phyloP scores from a whole-genome alignment of 2,329 filamentous ascomycete genomes.

The Fusarium coicis region DNA sequence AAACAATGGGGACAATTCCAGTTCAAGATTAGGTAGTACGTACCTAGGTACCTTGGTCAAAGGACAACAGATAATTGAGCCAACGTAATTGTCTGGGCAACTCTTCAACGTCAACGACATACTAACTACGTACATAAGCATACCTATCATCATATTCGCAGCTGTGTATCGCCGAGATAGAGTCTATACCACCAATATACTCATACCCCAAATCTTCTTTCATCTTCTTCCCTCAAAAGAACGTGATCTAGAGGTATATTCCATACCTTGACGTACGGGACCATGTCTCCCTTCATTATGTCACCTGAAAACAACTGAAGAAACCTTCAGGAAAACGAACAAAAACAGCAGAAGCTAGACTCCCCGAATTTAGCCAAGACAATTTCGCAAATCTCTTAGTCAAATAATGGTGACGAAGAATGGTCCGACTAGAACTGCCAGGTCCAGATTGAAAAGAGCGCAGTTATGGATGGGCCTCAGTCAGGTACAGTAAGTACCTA shows the following conservation, averaged over 20 bases:
- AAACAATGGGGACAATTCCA: neutral
- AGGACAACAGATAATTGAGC: neutral
- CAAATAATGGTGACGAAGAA: slow-evolving; percentile 13
- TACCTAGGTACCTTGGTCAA: no score
- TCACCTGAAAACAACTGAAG: no score
- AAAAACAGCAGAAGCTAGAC: slow-evolving; percentile 24
- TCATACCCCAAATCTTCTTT: neutral
- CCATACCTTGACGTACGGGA: neutral
- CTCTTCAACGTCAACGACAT: neutral
- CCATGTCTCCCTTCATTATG: neutral
- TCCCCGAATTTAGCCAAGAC: slow-evolving; percentile 28
- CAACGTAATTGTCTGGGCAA: neutral
- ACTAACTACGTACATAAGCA: neutral
- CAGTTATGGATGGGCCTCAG: slow-evolving; percentile 12
- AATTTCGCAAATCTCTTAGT: slow-evolving; percentile 6
- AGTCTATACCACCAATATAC: neutral
- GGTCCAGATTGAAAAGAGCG: slow-evolving; percentile 9
- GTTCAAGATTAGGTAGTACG: neutral
- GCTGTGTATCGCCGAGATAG: neutral
- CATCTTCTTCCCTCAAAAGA: neutral
- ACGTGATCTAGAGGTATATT: neutral
- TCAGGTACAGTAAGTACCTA: neutral
- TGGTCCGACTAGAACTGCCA: slow-evolving; percentile 15
- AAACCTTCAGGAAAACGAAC: neutral
- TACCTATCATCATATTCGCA: neutral